A percentile compares a stretch with the other conserved stretches of the same genome.
Evolutionary conservation across 805 yeast genomes (phyloP).

Genomic region (Candida nemodendra): DNA sequence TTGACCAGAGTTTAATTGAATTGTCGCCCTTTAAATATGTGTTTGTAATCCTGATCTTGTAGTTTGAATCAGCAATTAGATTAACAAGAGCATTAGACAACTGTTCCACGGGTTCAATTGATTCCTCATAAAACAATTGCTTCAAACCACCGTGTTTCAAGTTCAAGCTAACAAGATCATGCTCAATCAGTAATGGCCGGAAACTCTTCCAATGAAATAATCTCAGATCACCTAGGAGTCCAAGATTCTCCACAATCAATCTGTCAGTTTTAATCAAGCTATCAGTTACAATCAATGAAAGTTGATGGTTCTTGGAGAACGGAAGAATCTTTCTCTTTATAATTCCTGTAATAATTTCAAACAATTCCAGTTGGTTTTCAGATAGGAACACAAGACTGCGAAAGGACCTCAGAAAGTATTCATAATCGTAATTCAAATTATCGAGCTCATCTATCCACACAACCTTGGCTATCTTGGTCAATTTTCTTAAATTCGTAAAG

Average conservation of each 20-base stretch:
- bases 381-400: conserved; percentile 25
- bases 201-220: conserved; percentile 23
- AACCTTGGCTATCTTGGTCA: conserved; percentile 27
- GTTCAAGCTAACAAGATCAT: conserved; percentile 44
- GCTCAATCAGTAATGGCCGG: conserved; percentile 30
- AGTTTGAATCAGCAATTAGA: conserved; percentile 40
- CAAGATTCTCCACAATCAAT: conserved; percentile 22
- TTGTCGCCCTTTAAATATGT: conserved; percentile 59
- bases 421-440: conserved; percentile 15
- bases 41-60: conserved; percentile 49
- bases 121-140: conserved; percentile 42
- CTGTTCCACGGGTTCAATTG: conserved; percentile 44
- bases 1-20: conserved; percentile 47
- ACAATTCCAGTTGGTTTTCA: conserved; percentile 14
- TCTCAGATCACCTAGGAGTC: conserved; percentile 28
- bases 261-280: conserved; percentile 14
- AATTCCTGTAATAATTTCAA: conserved; percentile 12
- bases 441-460: conserved; percentile 29
- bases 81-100: conserved; percentile 51
- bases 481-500: conserved; percentile 26
- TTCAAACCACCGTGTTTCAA: conserved; percentile 35
- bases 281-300: conserved; percentile 21
- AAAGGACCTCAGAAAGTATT: conserved; percentile 14
- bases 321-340: conserved; percentile 21
- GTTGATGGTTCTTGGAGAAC: conserved; percentile 7